Evolutionary conservation across 345 rosid genomes (phyloP).

Genomic region (Lepidium aucheri): DNA sequence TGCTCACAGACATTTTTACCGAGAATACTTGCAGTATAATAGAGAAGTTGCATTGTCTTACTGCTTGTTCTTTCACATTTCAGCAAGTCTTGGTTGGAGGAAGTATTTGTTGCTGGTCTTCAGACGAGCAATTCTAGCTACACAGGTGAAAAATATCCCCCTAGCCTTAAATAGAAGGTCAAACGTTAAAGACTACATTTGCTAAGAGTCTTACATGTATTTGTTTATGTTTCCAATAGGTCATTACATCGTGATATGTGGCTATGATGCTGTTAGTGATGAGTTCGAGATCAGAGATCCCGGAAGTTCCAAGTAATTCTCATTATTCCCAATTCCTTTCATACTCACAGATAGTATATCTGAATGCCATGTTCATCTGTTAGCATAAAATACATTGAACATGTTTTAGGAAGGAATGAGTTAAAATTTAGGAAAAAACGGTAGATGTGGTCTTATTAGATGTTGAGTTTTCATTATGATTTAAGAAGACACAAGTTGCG

Average conservation of each 20-base stretch:
- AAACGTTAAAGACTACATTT: not conserved
- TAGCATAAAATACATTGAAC: not conserved
- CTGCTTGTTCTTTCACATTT: not conserved
- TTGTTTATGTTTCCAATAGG: constrained; percentile 37
- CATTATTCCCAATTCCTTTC: not conserved
- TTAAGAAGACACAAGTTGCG: not conserved
- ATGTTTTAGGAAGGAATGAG: not conserved
- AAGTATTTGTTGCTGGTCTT: constrained; percentile 46
- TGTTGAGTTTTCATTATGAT: not conserved
- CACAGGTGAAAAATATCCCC: constrained; percentile 50
- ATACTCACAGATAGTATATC: not conserved
- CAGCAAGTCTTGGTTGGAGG: constrained; percentile 65
- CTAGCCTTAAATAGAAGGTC: not conserved
- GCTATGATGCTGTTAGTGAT: constrained; percentile 62
- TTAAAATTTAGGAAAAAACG: not conserved
- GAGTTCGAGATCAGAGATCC: constrained; percentile 99
- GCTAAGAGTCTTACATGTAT: not conserved
- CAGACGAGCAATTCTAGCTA: constrained; percentile 38
- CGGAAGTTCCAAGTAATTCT: constrained; percentile 69
- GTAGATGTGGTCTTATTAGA: not conserved
- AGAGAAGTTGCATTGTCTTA: not conserved
- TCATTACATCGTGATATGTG: constrained; percentile 85
- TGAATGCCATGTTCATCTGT: not conserved
- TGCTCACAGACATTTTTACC: not conserved
- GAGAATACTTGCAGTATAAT: not conserved